These are phyloP conservation scores for Petunia axillaris DNA, from an alignment of 257 asterid species.

Conservation along the genomic window DNA sequence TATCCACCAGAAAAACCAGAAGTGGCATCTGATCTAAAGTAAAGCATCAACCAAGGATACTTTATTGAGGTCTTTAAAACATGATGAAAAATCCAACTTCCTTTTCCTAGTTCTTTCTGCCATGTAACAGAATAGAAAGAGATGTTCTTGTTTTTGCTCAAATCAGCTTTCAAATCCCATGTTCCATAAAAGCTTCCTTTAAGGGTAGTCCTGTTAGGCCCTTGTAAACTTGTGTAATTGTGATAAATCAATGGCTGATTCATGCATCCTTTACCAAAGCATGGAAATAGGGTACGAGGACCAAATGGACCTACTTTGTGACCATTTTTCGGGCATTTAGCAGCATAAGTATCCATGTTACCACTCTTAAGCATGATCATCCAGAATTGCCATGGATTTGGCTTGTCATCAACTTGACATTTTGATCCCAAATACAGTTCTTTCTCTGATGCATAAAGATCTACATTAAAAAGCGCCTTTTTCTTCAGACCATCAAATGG, in stretches of 20 bases:
- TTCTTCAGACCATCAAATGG: conserved; percentile 48
- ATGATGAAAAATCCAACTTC: conserved; percentile 80
- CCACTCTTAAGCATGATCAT: conserved; percentile 90
- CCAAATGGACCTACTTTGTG: conserved; percentile 52
- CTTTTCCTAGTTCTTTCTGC: conserved; percentile 76
- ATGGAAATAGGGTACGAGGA: conserved; percentile 58
- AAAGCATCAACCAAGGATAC: conserved; percentile 94
- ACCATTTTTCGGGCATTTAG: conserved; percentile 72
- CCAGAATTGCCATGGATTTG: conserved; percentile 91
- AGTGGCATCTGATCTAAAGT: conserved; percentile 77
- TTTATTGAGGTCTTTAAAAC: conserved; percentile 63
- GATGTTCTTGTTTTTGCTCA: conserved; percentile 33
- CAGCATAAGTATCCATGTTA: conserved; percentile 83
- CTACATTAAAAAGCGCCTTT: conserved; percentile 44
- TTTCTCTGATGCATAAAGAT: conserved; percentile 65
- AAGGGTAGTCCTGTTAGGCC: conserved; percentile 43
- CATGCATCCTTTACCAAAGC: conserved; percentile 86
- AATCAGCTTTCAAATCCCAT: conserved; percentile 60
- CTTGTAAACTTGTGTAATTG: conserved; percentile 61
- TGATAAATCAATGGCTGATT: conserved; percentile 75
- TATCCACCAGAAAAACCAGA: conserved; percentile 82
- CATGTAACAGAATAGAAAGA: conserved; percentile 72
- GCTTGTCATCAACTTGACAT: conserved; percentile 68
- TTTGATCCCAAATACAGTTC: conserved; percentile 67
- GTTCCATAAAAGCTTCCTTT: conserved; percentile 76